phyloP scores from a whole-genome alignment of 345 rosid genomes.

The Eucalyptus pauciflora region DNA sequence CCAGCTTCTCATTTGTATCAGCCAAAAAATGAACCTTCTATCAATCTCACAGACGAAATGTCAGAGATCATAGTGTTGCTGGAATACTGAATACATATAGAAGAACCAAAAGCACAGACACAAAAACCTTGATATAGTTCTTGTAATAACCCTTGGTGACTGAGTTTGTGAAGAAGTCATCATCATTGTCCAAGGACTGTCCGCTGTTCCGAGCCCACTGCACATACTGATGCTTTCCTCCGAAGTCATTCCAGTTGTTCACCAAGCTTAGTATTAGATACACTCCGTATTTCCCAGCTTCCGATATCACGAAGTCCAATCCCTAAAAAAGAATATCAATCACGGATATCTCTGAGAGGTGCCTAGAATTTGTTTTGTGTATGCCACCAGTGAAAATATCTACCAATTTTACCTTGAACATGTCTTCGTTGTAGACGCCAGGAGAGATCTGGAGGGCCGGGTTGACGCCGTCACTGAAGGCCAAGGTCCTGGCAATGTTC shows the following conservation, averaged over 20 bases:
- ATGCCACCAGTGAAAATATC: background rate
- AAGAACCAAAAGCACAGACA: background rate
- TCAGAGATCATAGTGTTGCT: background rate
- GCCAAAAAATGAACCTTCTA: background rate
- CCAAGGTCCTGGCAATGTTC: constrained; percentile 75
- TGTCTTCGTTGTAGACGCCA: constrained; percentile 44
- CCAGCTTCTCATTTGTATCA: background rate
- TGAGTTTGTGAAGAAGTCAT: constrained; percentile 54
- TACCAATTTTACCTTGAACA: constrained; percentile 37
- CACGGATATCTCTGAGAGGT: background rate
- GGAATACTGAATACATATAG: background rate
- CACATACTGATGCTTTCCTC: constrained; percentile 57
- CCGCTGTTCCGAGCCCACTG: constrained; percentile 51
- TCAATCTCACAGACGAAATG: background rate
- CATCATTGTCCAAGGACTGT: constrained; percentile 13
- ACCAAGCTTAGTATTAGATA: constrained; percentile 52
- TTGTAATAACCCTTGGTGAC: constrained; percentile 43
- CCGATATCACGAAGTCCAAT: constrained; percentile 67
- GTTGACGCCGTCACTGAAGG: constrained; percentile 54
- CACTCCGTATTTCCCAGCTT: constrained; percentile 38
- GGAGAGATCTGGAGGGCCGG: constrained; percentile 59
- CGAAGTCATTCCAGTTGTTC: constrained; percentile 54
- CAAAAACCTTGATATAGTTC: constrained; percentile 51
- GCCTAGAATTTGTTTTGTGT: background rate
- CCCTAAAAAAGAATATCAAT: constrained; percentile 12